Conservation (phyloP, 2,329 filamentous ascomycete species). For the Sarocladium oryzae region DNA sequence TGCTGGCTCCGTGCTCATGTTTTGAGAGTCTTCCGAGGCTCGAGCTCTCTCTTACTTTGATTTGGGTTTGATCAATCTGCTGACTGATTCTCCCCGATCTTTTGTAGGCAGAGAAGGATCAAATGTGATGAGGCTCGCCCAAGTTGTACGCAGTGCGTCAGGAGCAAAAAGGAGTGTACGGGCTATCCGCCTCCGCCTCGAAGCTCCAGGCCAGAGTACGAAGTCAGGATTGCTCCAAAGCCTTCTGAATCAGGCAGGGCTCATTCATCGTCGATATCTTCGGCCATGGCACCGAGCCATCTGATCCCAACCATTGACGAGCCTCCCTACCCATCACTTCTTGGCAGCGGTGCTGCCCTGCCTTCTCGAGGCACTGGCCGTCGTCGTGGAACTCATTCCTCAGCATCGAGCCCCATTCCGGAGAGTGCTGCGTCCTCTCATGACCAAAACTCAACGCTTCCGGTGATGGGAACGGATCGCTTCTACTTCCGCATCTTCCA, state of each 20-base stretch:
- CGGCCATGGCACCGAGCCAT: not conserved
- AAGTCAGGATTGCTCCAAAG: constrained; percentile 44
- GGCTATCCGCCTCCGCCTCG: constrained; percentile 56
- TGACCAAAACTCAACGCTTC: constrained; percentile 37
- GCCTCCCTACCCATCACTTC: not conserved
- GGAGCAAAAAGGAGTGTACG: constrained; percentile 50
- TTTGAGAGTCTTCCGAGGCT: too few species aligned
- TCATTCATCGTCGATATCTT: not conserved
- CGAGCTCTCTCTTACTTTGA: not conserved
- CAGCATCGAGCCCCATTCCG: constrained; percentile 4
- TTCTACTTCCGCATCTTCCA: constrained; percentile 59
- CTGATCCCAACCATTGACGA: not conserved
- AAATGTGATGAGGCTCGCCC: constrained; percentile 62
- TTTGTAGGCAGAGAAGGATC: constrained; percentile 48
- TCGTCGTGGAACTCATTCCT: constrained; percentile 9
- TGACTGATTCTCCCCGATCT: not conserved
- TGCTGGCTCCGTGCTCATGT: too few species aligned
- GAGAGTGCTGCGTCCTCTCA: constrained; percentile 28
- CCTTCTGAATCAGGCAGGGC: constrained; percentile 20
- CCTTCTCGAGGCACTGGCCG: constrained; percentile 25
- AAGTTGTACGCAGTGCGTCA: constrained; percentile 52
- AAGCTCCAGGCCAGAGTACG: constrained; percentile 37
- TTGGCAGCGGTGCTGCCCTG: constrained; percentile 18
- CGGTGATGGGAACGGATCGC: constrained; percentile 44
- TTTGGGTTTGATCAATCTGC: not conserved